Conservation (phyloP, 306 rosid genomes). For the Cyamopsis tetragonoloba region DNA sequence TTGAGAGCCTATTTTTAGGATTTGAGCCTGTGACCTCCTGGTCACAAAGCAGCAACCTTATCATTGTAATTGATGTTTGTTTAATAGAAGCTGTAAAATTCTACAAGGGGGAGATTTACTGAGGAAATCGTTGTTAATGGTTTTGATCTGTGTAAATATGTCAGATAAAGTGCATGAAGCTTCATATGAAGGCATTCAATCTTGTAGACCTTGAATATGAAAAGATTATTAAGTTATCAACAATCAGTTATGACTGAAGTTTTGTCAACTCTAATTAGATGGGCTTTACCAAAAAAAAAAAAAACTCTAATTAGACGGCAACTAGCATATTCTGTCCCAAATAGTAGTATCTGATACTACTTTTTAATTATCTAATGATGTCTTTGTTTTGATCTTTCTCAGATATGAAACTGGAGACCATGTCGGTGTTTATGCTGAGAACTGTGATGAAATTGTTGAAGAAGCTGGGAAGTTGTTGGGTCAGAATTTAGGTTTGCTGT, state of each 20-base stretch:
- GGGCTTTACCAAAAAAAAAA: too few relatives aligned
- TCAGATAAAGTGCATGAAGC: slow-evolving; percentile 10
- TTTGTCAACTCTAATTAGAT: background rate
- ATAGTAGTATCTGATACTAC: slow-evolving; percentile 11
- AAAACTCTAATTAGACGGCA: background rate
- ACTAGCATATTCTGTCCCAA: background rate
- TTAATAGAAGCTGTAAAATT: background rate
- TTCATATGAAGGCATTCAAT: background rate
- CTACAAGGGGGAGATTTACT: background rate
- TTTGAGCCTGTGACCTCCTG: too few relatives aligned
- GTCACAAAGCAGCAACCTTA: too few relatives aligned
- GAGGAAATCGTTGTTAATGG: background rate
- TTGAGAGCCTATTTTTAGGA: too few relatives aligned
- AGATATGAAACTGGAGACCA: slow-evolving; percentile 99
- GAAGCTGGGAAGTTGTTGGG: slow-evolving; percentile 78
- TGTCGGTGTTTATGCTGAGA: slow-evolving; percentile 87
- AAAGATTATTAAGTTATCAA: background rate
- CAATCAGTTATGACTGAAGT: background rate
- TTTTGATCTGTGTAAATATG: slow-evolving; percentile 5
- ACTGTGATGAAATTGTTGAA: slow-evolving; percentile 70
- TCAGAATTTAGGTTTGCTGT: slow-evolving; percentile 59
- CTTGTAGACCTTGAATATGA: background rate
- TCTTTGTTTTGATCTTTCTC: slow-evolving; percentile 28
- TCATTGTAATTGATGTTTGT: too few relatives aligned
- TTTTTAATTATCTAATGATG: slow-evolving; percentile 10